Evolutionary conservation across 192 early-diverging fungal species (phyloP), one percentile per base, ranked within the genome.

Genomic region (Backusella westeae): DNA sequence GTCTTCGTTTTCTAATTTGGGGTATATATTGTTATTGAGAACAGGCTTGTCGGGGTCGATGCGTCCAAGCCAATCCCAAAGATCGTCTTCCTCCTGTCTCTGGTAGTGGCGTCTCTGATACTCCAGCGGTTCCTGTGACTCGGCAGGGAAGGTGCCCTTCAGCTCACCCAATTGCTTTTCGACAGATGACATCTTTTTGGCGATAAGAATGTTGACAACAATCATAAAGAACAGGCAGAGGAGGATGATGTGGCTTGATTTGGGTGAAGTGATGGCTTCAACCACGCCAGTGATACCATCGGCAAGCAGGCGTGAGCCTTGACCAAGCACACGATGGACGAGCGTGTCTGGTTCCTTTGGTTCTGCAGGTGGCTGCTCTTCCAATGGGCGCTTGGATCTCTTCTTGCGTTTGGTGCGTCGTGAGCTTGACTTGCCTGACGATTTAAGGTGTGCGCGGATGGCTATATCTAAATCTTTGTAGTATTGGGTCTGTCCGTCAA

Each of bases 401-500:
- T 73, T 75, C 74, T 66, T 34, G 49, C 34, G 63, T 35, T 65
- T 26, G 15, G 0, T 49, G 46, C 46, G 46, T 49, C 46, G 46
- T 4, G 46, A 49, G 19, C 4, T 46, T 66, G 59, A 44, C 14
- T 67, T 44, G 10, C 56, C 56, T 63, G 26, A 29, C 6, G 56
- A 63, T 29, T 79, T 77, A 74, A 88, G 86, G 74, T 85, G 76
- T 46, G 82, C 79, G 14, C 79, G 75, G 1, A 85, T 72, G 5
- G 78, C 66, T 17, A 74, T 67, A 49, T 86, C 77, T 36, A 90
- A 35, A 19, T 77, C 69, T 66, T 83, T 84, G 70, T 80, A 88
- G 76, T 87, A 83, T 2, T 72, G 41, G n/a, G 46, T 67, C 69
- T 88, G 78, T 2, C 88, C 88, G 7, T 87, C 86, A 44, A 81